Base-by-base conservation (phyloP, 345 rosid species). In the Cardamine resedifolia region DNA sequence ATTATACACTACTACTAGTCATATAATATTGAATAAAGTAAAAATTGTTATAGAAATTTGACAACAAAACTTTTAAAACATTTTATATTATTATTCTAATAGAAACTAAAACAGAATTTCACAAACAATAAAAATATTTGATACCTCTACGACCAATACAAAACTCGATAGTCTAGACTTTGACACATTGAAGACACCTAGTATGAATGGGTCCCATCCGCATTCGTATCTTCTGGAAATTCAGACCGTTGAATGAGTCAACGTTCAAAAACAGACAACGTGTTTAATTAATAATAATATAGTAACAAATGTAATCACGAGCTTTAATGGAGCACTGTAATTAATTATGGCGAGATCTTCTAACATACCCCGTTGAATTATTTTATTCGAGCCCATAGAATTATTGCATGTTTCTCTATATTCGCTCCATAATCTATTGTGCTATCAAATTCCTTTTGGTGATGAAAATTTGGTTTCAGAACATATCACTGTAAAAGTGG, bases 261-360 rank as follows among this genome's bases (percentile, higher is more conserved):
- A 72, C 56, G 76, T 52, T 72, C 76, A 72, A 72, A 41, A 41
- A 19, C 14, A 7, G 19, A 71, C 70, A 62, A 52, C 69, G 16
- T 71, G 52, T 30, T 49, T 18, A 18, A 6, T 16, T 63, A 11
- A 15, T 34, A 30, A 34, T 14, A 7, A 9, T 6, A 43, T n/a
- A n/a, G 10, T 18, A 45, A 45, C 5, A n/a, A 45, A 45, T 6
- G 28, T 7, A 20, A 28, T 31, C 20, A 48, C 56, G 8, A 3
- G 15, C 21, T 16, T 45, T 7, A 44, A 12, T 36, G 16, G 47
- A 11, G 1, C 4, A 10, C 11, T 34, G 36, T 34, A 38, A 38
- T 4, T 38, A 12, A 38, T 38, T 12, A 38, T 38, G 44, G 0
- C 44, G 44, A 38, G 15, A 38, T 38, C 44, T 38, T 38, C 44